Base-by-base conservation (phyloP, 371 early-diverging fungal genomes). In the Mortierella sp. region DNA sequence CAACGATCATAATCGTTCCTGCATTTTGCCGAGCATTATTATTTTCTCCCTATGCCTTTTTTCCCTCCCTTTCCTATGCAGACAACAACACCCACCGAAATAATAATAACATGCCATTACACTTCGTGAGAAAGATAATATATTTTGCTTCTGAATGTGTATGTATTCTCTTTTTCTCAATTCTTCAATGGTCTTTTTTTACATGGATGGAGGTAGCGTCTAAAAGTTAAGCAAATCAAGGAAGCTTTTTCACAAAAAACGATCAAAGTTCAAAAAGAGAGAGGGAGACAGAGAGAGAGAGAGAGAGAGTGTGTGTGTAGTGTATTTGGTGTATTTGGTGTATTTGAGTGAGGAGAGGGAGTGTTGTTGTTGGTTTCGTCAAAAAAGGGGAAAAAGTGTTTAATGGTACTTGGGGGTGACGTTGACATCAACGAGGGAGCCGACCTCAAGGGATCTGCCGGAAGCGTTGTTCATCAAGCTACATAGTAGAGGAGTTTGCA, bases 321-420 rank as follows among this genome's bases (percentile, higher is more conserved):
- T 60, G 60, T 28, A 60, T 60, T 31, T 8, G 9, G 63, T 31
- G 34, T 63, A 31, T 28, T 57, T 57, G 63, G 31, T 11, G 65
- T 44, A 58, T 16, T 38, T 74, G 57, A 77, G 24, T 44, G 31
- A 52, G 63, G 74, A 48, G 60, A 8, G 60, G 13, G 26, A 48
- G 21, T 31, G 45, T 9, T 8, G 68, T 31, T 60, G 31, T 31
- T 38, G 10, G 9, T 42, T 38, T 68, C 68, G 44, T 42, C 34
- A 68, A 65, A 42, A 21, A 55, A 19, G 21, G 14, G 14, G 0
- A 58, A 58, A n/a, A 8, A 38, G 26, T 28, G 5, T 63, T 81
- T 85, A 85, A 38, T 81, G 82, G 75, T n/a, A 80, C 82, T 85
- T 85, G 77, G 77, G 70, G 60, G 65, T 55, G 38, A 85, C 50